These are phyloP conservation scores for Xylariaceae sp. DNA, from an alignment of 2,329 filamentous ascomycete species.

Conservation along the genomic window DNA sequence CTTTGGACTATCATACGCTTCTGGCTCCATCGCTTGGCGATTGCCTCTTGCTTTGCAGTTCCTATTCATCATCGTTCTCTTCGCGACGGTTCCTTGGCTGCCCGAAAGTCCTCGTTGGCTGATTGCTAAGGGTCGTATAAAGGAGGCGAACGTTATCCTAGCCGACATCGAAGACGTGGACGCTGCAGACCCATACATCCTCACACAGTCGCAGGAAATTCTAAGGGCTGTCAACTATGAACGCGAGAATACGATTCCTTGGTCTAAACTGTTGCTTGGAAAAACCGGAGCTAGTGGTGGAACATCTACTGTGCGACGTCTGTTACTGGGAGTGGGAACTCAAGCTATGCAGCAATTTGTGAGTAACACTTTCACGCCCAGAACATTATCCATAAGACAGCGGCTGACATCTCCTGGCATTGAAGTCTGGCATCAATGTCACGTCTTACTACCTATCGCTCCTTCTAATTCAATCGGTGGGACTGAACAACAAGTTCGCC, in stretches of 20 bases:
- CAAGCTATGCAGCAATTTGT: background rate
- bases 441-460: conserved; percentile 38
- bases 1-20: conserved; percentile 36
- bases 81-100: conserved; percentile 28
- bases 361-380: conserved; percentile 18
- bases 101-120: conserved; percentile 33
- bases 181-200: conserved; percentile 7
- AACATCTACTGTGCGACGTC: background rate
- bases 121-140: conserved; percentile 3
- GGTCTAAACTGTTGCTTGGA: background rate
- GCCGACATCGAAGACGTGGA: conserved; percentile 3
- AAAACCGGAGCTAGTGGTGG: background rate
- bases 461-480: conserved; percentile 49
- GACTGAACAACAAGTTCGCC: conserved; percentile 45
- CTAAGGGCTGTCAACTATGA: background rate
- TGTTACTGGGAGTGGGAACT: background rate
- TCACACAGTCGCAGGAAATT: background rate
- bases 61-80: conserved; percentile 35
- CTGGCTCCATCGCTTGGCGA: conserved; percentile 36
- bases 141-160: background rate
- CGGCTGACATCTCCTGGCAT: background rate
- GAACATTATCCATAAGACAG: background rate
- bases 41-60: conserved; percentile 45
- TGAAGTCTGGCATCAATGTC: background rate
- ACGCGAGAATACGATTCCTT: background rate